Conservation (phyloP, 352 stramenopile species). For the Phytophthora colocasiae region DNA sequence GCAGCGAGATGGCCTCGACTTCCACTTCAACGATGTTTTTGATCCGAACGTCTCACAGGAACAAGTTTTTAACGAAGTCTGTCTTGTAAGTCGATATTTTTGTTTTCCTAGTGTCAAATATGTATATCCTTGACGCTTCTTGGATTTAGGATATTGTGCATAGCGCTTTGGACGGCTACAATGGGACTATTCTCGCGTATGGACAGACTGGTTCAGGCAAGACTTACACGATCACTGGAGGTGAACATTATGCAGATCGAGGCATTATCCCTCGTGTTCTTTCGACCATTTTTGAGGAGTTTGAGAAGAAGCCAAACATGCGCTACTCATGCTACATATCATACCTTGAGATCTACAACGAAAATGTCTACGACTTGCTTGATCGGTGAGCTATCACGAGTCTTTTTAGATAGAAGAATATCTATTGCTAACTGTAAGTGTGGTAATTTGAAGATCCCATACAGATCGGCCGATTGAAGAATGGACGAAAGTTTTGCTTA, state of each 20-base stretch:
- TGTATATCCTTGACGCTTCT: too few species aligned
- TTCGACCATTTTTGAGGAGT: constrained; percentile 92
- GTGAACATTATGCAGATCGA: constrained; percentile 94
- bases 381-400: constrained; percentile 42
- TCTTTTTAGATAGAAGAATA: too few species aligned
- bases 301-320: constrained; percentile 62
- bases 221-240: constrained; percentile 83
- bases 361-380: constrained; percentile 95
- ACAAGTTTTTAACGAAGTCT: constrained; percentile 74
- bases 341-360: constrained; percentile 98
- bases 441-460: constrained; percentile 48
- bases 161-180: constrained; percentile 76
- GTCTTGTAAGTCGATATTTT: constrained; percentile 41
- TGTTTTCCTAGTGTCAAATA: neutral
- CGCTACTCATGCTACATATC: constrained; percentile 92
- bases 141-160: constrained; percentile 66
- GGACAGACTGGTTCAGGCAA: constrained; percentile 78
- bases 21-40: constrained; percentile 78
- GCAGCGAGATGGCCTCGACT: constrained; percentile 75
- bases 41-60: constrained; percentile 71
- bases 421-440: too few species aligned
- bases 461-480: constrained; percentile 79
- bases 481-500: constrained; percentile 81
- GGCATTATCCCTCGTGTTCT: constrained; percentile 96
- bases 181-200: constrained; percentile 79